Evolutionary conservation across 805 yeast species (phyloP), one percentile per base, ranked within the genome.

Genomic region (Metschnikowia matae): DNA sequence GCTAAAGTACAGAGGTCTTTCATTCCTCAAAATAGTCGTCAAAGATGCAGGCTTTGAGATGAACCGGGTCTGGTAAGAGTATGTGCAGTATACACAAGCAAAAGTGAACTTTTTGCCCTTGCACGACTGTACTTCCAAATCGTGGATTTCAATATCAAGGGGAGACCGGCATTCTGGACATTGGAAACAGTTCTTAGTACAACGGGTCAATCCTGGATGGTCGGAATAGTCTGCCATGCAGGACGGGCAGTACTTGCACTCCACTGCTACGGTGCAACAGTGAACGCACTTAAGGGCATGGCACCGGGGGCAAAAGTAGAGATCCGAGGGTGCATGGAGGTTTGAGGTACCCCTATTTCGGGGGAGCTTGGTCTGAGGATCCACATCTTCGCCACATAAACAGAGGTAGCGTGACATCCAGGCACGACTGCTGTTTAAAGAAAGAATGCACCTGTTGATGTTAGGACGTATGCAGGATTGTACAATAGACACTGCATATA

Each of bases 221-320:
- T 54, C 58, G 6, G 73, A 51, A 54, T 66, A 71, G 53, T 70
- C 73, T 14, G 64, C 52, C 59, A 69, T 59, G 54, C 78, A 73
- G 48, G 64, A 65, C 46, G 70, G 55, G 53, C 78, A 73, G 56
- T 60, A 73, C 52, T 70, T 70, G 51, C 57, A 53, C 26, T 61
- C 64, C 11, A 66, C 53, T 14, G 56, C 60, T 46, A 53, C 60
- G 26, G 48, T 54, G 35, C 66, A 61, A 55, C 74, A 68, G 37
- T 53, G 52, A 17, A 49, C 49, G 33, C 75, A 66, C 47, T 62
- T 62, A 17, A 62, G 64, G 13, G 45, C 35, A 48, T 68, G 74
- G 46, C 78, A 73, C 13, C 60, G 54, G 1, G 74, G 74, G 49
- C 78, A 73, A 48, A 69, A 70, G 47, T 55, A 65, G 15, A 70